A percentile compares a stretch with the other conserved stretches of the same genome.
phyloP scores from a whole-genome alignment of 1,284 basidiomycete species.

The Ganoderma leucocontextum region DNA sequence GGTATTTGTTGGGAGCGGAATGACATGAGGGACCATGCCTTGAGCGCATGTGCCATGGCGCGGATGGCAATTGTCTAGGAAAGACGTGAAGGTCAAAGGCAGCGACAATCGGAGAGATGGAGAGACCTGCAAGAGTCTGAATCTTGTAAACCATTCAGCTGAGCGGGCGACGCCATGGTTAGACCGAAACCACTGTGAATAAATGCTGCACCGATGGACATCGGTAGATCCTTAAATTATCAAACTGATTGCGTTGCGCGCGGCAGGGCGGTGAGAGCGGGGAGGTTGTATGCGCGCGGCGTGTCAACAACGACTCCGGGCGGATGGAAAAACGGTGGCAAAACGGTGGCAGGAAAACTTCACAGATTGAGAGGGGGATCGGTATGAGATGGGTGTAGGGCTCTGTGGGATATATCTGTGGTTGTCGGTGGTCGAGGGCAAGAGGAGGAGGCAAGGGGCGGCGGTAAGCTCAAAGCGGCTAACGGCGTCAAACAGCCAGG shows the following conservation, averaged over 20 bases:
- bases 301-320: neutral
- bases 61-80: neutral
- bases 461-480: conserved; percentile 32
- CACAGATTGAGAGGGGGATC: neutral
- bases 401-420: conserved; percentile 1
- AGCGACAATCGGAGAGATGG: neutral
- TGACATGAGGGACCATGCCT: neutral
- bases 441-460: conserved; percentile 22
- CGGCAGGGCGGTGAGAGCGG: neutral
- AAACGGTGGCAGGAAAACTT: too few relatives aligned
- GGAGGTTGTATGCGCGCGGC: neutral
- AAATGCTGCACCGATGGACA: neutral
- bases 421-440: conserved; percentile 7
- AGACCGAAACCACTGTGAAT: neutral
- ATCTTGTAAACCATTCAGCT: neutral
- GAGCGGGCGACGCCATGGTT: neutral
- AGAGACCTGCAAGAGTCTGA: neutral
- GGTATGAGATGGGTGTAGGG: neutral
- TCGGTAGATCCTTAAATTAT: conserved; percentile 4
- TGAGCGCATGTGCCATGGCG: neutral
- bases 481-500: conserved; percentile 33
- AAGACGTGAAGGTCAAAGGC: neutral
- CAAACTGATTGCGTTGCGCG: neutral
- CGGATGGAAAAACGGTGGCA: neutral
- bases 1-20: conserved; percentile 6